These are phyloP conservation scores for Phyllosticta capitalensis DNA, from an alignment of 2,329 filamentous ascomycete species.

Conservation along the genomic window DNA sequence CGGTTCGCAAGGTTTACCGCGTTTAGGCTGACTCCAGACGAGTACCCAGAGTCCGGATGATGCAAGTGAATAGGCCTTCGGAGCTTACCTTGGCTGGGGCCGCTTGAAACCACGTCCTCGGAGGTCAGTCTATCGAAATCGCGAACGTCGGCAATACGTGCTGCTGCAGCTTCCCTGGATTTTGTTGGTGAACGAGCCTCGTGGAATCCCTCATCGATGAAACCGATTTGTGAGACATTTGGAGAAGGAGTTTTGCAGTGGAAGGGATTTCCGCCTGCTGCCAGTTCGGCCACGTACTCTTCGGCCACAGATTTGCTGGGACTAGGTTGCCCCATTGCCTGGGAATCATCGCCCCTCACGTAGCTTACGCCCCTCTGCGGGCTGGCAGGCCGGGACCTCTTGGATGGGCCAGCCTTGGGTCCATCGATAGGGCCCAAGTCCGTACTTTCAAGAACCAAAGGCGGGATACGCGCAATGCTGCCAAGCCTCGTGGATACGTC, in stretches of 20 bases:
- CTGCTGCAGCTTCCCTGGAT: not conserved
- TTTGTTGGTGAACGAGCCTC: not conserved
- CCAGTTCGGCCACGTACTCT: slow-evolving; percentile 24
- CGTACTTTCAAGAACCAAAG: not conserved
- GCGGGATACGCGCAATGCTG: not conserved
- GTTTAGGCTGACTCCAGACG: slow-evolving; percentile 25
- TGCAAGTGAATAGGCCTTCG: slow-evolving; percentile 1
- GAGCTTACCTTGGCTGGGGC: not conserved
- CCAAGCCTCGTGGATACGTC: not conserved
- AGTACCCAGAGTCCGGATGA: slow-evolving; percentile 32
- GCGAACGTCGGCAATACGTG: not conserved
- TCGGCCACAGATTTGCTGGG: slow-evolving; percentile 10
- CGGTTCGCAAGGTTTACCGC: not conserved
- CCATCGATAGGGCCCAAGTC: too few relatives aligned
- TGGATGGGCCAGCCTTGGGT: not conserved
- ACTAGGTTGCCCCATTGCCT: not conserved
- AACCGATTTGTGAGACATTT: not conserved
- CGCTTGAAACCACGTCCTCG: not conserved
- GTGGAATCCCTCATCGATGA: not conserved
- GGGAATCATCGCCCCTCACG: not conserved
- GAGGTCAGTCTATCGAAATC: not conserved
- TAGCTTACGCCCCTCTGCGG: not conserved
- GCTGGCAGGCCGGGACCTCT: not conserved
- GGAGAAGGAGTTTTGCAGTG: not conserved
- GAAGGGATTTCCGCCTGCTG: slow-evolving; percentile 14